Conservation (phyloP, 352 stramenopile species). For the Peronospora belbahrii region DNA sequence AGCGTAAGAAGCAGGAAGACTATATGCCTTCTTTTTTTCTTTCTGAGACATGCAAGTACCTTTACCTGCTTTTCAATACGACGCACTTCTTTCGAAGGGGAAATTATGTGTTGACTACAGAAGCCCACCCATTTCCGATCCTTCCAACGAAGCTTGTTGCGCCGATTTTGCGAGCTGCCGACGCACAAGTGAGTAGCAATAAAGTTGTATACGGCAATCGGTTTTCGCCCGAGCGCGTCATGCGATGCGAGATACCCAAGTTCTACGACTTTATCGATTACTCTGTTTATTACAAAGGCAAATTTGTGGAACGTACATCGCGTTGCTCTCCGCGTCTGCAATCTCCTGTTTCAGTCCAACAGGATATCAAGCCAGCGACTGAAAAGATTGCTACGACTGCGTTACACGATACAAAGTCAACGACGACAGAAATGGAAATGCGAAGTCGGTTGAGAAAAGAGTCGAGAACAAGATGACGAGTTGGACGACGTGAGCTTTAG, state of each 20-base stretch:
- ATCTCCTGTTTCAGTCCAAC: conserved; percentile 11
- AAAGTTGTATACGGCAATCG: conserved; percentile 9
- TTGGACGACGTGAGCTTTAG: conserved; percentile 29
- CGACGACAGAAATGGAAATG: conserved; percentile 1
- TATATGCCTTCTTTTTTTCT: conserved; percentile 99
- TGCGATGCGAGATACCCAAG: conserved; percentile 30
- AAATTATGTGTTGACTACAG: conserved; percentile 94
- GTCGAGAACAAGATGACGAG: conserved; percentile 5
- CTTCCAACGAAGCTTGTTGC: conserved; percentile 42
- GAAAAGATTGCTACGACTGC: conserved; percentile 7
- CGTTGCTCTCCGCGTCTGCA: conserved; percentile 21
- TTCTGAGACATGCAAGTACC: conserved; percentile 98
- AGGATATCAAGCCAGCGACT: conserved; percentile 10
- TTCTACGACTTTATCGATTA: conserved; percentile 59
- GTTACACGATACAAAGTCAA: conserved; percentile 9
- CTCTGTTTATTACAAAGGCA: conserved; percentile 48
- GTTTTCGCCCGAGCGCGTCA: conserved; percentile 14
- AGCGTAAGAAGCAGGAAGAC: conserved; percentile 87
- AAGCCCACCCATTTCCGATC: conserved; percentile 92
- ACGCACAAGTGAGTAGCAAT: conserved; percentile 7
- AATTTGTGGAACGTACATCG: conserved; percentile 37
- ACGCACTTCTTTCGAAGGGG: conserved; percentile 86
- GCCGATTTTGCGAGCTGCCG: conserved; percentile 29
- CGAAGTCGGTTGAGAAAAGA: conserved; percentile 10
- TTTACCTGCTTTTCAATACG: conserved; percentile 94